Percentiles rank a stretch among this genome's conserved stretches.
phyloP scores from a whole-genome alignment of 1,139 yeast genomes.

The Sugiyamaella novakii region DNA sequence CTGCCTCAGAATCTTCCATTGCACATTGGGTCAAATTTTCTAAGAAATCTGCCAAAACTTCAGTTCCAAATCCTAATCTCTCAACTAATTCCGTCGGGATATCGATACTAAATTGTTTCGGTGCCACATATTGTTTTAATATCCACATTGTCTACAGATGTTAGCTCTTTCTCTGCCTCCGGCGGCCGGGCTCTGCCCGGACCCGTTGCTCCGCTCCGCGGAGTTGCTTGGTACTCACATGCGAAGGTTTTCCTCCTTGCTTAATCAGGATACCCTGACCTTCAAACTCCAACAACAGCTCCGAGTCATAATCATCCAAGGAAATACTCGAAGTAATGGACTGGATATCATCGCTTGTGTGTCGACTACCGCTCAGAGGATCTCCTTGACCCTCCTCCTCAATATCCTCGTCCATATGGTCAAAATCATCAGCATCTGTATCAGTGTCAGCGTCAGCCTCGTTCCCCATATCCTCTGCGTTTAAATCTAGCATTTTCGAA shows the following conservation, averaged over 20 bases:
- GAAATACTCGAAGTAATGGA: constrained; percentile 26
- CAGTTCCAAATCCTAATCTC: constrained; percentile 85
- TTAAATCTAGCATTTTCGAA: constrained; percentile 8
- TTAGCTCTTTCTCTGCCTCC: constrained; percentile 1
- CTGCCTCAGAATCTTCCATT: constrained; percentile 60
- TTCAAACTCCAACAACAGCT: constrained; percentile 60
- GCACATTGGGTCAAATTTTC: constrained; percentile 61
- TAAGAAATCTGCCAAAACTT: constrained; percentile 75
- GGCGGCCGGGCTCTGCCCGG: constrained; percentile 14
- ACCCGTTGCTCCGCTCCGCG: constrained; percentile 4
- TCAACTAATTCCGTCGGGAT: constrained; percentile 68
- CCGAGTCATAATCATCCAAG: constrained; percentile 24
- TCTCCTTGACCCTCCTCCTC: constrained; percentile 16
- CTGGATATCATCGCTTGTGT: constrained; percentile 5
- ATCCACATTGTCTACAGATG: constrained; percentile 78
- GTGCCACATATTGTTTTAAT: constrained; percentile 70
- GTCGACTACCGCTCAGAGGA: constrained; percentile 5
- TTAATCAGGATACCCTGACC: constrained; percentile 96
- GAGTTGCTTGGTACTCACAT: constrained; percentile 39
- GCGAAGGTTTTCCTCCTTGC: constrained; percentile 67
- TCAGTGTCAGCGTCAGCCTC: constrained; percentile 17
- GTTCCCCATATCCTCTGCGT: constrained; percentile 14
- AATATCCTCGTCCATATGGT: constrained; percentile 17
- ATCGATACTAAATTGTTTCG: constrained; percentile 60
- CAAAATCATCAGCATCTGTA: constrained; percentile 15